Evolutionary conservation across 352 stramenopile species (phyloP), one percentile per base, ranked within the genome.

Genomic region (Phytophthora vignae): DNA sequence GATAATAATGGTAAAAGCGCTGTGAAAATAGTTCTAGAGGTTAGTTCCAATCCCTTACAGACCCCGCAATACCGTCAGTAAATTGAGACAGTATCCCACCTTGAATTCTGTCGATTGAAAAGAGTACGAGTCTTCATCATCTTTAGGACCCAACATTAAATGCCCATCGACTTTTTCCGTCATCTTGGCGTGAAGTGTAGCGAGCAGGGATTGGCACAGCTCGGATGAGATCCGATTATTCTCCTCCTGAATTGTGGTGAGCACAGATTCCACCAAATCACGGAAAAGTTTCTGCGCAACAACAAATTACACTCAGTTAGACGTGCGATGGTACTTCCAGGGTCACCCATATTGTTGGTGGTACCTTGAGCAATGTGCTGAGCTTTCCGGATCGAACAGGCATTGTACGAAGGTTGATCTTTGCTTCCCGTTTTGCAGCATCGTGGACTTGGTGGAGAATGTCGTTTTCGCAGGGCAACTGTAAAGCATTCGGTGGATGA

Each of bases 1-100:
- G 88, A 48, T 93, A 95, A 49, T 88, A 73, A 53, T 87, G 78
- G 59, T 90, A 93, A 61, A 95, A 95, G 22, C 83, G 77, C 88
- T 95, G 44, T 10, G 40, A 67, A 55, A 11, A 48, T 31, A 66
- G 9, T 42, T 40, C 61, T 48, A 50, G 22, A 25, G 14, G 19
- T 67, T 57, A 55, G 27, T 9, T 50, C 19, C 29, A 33, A 33
- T 33, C 29, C 14, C 9, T 29, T 44, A 59, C 4, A 36, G 15
- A 4, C 31, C 22, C 27, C 21, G 4, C 49, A 48, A 48, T 54
- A 4, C 2, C 15, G 6, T 29, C 5, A 42, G 25, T 44, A 36
- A 29, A 53, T 7, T 29, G 5, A 60, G 31, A 12, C 11, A n/a
- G 2, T 4, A 38, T 17, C 56, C 1, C 58, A 95, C 88, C 80